Conservation (phyloP, 2,329 filamentous ascomycete genomes). For the Parastagonospora avenae region DNA sequence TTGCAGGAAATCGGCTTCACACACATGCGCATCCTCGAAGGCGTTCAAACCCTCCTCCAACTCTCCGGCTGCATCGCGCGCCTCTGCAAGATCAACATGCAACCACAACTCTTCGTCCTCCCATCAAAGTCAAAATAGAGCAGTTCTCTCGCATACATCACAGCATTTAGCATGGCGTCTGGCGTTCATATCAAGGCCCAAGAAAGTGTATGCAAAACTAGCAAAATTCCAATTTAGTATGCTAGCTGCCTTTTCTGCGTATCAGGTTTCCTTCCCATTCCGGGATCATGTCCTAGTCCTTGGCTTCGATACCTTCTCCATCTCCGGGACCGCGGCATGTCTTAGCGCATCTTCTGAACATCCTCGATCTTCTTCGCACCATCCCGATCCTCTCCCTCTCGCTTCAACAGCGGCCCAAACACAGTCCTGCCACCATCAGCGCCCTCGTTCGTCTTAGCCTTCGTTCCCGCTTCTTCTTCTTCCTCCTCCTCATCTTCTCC, state of each 20-base stretch:
- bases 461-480: neutral
- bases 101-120: constrained; percentile 75
- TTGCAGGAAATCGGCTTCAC: constrained; percentile 88
- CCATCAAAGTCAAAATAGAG: constrained; percentile 22
- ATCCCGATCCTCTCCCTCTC: no score
- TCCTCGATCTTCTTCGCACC: no score
- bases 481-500: neutral
- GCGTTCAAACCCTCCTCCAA: constrained; percentile 92
- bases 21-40: constrained; percentile 98
- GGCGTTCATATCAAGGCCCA: constrained; percentile 14
- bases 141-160: constrained; percentile 4
- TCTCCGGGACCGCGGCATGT: no score
- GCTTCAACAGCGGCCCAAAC: no score
- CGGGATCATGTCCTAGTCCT: no score
- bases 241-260: neutral
- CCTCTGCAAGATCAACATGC: constrained; percentile 96
- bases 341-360: no score
- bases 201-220: neutral
- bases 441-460: neutral
- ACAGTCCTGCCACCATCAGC: neutral
- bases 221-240: neutral
- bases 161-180: constrained; percentile 41
- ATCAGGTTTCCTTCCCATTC: no score
- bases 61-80: constrained; percentile 90
- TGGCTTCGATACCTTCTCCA: no score